These are phyloP conservation scores for Sporodiniella umbellata DNA, from an alignment of 371 early-diverging fungal genomes.

Conservation along the genomic window DNA sequence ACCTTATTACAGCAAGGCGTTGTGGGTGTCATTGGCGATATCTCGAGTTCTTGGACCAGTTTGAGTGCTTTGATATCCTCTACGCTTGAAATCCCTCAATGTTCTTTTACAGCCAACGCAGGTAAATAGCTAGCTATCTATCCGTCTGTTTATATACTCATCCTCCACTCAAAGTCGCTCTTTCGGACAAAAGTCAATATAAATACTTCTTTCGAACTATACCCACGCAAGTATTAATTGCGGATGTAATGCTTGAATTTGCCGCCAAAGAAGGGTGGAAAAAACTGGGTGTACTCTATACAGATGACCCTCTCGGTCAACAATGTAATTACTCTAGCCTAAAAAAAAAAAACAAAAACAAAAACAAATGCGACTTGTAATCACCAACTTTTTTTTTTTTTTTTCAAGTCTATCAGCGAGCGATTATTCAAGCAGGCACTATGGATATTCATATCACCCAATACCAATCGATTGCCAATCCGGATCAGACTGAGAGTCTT, in stretches of 20 bases:
- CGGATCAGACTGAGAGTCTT: constrained; percentile 17
- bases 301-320: constrained; percentile 47
- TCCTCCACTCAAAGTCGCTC: too few species aligned
- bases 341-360: background rate
- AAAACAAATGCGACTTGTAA: background rate
- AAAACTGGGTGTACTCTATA: constrained; percentile 43
- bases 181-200: constrained; percentile 43
- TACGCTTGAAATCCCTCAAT: constrained; percentile 50
- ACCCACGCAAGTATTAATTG: constrained; percentile 42
- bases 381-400: background rate
- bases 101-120: constrained; percentile 51
- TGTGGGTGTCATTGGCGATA: constrained; percentile 57
- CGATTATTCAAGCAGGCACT: constrained; percentile 31
- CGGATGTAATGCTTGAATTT: constrained; percentile 47
- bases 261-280: constrained; percentile 44
- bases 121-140: constrained; percentile 15
- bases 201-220: constrained; percentile 55
- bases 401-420: constrained; percentile 32
- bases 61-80: constrained; percentile 54
- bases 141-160: background rate
- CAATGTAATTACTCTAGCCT: constrained; percentile 43
- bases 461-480: constrained; percentile 29
- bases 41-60: constrained; percentile 51
- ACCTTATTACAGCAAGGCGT: constrained; percentile 53
- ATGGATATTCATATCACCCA: constrained; percentile 34